Evolutionary conservation across 768 basidiomycete genomes (phyloP).

Genomic region (Mycena capillaripes): DNA sequence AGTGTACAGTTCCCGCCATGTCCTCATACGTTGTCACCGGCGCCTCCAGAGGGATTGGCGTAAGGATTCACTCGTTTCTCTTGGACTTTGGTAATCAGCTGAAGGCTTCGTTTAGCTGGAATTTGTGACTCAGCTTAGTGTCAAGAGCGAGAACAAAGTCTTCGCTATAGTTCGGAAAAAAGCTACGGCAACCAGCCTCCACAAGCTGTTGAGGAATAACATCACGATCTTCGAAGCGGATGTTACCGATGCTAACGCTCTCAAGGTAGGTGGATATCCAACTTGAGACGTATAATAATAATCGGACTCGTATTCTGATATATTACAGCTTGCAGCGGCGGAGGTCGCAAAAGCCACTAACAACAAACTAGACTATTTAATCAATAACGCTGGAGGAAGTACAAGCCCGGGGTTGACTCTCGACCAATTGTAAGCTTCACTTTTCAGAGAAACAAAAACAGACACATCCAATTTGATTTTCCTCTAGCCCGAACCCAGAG

Average conservation of each 20-base stretch:
- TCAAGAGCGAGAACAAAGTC: neutral
- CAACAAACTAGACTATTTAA: constrained; percentile 15
- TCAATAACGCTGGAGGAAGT: constrained; percentile 12
- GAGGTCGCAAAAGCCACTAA: neutral
- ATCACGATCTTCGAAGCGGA: constrained; percentile 16
- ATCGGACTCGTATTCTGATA: too few relatives aligned
- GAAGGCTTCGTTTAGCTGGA: neutral
- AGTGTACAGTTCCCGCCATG: too few relatives aligned
- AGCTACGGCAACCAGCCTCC: neutral
- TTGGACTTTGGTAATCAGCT: too few relatives aligned
- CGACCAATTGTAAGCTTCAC: constrained; percentile 6
- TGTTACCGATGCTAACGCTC: constrained; percentile 13
- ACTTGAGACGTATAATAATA: too few relatives aligned
- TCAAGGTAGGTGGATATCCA: neutral
- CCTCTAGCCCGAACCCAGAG: neutral
- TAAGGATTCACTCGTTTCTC: neutral
- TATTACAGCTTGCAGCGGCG: neutral
- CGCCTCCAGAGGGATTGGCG: constrained; percentile 16
- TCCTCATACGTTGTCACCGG: constrained; percentile 17
- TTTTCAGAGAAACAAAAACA: neutral
- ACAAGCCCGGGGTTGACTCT: neutral
- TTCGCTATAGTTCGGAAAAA: constrained; percentile 22
- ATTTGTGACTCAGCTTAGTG: constrained; percentile 18
- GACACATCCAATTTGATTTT: too few relatives aligned
- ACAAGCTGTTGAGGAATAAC: constrained; percentile 6